Base-by-base conservation (phyloP, 345 rosid genomes). In the Erucastrum elatum region DNA sequence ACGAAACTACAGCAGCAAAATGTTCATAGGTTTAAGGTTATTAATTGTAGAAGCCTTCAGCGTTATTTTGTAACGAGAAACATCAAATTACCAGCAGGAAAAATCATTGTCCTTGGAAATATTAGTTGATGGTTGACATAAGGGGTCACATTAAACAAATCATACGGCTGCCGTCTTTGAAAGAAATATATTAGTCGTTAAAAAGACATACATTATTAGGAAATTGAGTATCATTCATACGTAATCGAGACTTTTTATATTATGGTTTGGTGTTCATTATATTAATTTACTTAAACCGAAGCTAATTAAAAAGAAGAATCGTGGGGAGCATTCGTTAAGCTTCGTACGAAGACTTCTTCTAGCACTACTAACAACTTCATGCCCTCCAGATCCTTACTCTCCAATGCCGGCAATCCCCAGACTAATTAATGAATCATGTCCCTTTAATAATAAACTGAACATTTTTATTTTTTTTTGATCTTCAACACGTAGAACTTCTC, bases 311-410 rank as follows among this genome's bases (percentile, higher is more conserved):
- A 66, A 39, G 27, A 71, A 70, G 58, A 76, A 62, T 82, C 84
- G 84, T 82, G 79, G 69, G 68, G 75, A 68, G 78, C 84, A 82
- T 66, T 53, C 60, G 0, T 11, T 5, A 67, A 67, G 66, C 31
- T 34, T 56, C 41, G 49, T 72, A 56, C 64, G 72, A 10, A 49
- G 75, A 64, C 78, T 68, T 72, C 63, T 73, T 75, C 79, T 81
- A 65, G 21, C 21, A 21, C 74, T 77, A 59, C 10, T 74, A 79
- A 79, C 65, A 66, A 75, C 72, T 62, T 53, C 69, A 68, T 41
- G 59, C 75, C 35, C 62, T 71, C 82, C 76, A 41, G 60, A 70
- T 37, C 70, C 75, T 78, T 44, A 9, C 41, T 3, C 79, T 78
- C 62, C 70, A 64, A 21, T 39, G 74, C 87, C 77, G 71, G 79